Conservation (phyloP, 2,329 filamentous ascomycete genomes). For the Paecilomyces dactylethromorphus region DNA sequence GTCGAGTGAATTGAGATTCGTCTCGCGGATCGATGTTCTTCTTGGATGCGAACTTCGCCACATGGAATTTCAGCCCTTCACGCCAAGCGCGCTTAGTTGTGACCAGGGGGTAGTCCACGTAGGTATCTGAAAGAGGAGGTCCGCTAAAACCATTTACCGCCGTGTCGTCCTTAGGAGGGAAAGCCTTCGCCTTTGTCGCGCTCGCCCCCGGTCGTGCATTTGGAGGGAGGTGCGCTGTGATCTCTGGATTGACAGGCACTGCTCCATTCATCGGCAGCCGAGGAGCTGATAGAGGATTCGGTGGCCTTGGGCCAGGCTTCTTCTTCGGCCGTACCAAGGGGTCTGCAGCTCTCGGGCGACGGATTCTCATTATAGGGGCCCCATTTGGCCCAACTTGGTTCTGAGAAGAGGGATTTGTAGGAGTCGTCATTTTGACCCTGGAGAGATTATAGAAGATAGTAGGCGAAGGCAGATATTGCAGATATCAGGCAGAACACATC, state of each 20-base stretch:
- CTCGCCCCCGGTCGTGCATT: slow-evolving; percentile 12
- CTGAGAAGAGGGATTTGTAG: slow-evolving; percentile 39
- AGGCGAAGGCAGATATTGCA: neutral
- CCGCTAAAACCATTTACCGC: slow-evolving; percentile 38
- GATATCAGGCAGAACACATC: neutral
- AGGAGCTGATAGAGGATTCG: slow-evolving; percentile 11
- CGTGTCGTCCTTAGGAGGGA: slow-evolving; percentile 21
- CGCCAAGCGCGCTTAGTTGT: slow-evolving; percentile 76
- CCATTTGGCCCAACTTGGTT: slow-evolving; percentile 43
- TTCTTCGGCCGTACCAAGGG: slow-evolving; percentile 60
- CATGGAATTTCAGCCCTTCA: slow-evolving; percentile 76
- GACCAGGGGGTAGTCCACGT: slow-evolving; percentile 61
- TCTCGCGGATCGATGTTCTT: slow-evolving; percentile 62
- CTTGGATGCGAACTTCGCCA: slow-evolving; percentile 71
- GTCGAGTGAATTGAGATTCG: slow-evolving; percentile 76
- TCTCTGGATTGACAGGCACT: slow-evolving; percentile 17
- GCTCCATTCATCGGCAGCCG: slow-evolving; percentile 13
- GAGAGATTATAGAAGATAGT: neutral
- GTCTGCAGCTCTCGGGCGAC: slow-evolving; percentile 50
- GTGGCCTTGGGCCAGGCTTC: slow-evolving; percentile 21
- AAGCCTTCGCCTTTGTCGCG: slow-evolving; percentile 13
- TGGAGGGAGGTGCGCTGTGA: slow-evolving; percentile 6
- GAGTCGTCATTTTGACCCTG: slow-evolving; percentile 24
- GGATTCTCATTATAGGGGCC: slow-evolving; percentile 36
- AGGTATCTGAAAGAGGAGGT: slow-evolving; percentile 32